Conservation (phyloP, 2,329 filamentous ascomycete genomes). For the Pestalotiopsis sp. region DNA sequence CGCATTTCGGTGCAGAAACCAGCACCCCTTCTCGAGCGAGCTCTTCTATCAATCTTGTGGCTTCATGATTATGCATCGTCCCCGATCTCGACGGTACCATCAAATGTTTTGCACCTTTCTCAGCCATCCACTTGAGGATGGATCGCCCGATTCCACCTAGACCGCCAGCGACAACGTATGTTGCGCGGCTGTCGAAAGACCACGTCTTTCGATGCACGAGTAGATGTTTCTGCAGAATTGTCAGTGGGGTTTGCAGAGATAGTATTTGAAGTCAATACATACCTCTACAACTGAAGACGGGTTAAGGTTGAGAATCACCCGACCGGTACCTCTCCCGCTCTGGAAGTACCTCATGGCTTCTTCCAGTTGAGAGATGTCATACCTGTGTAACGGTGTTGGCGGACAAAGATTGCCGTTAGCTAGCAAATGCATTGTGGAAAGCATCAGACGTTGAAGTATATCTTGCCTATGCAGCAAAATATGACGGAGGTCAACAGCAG, state of each 20-base stretch:
- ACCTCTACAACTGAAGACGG: constrained; percentile 44
- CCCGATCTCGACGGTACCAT: constrained; percentile 38
- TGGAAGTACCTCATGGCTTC: constrained; percentile 47
- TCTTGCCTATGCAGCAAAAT: constrained; percentile 37
- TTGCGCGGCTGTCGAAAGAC: constrained; percentile 40
- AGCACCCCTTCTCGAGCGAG: background rate
- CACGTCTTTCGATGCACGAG: constrained; percentile 32
- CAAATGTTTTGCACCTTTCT: constrained; percentile 49
- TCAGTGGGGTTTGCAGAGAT: too few relatives aligned
- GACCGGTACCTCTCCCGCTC: constrained; percentile 41
- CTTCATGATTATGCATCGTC: constrained; percentile 16
- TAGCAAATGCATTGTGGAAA: constrained; percentile 27
- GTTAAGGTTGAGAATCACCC: constrained; percentile 45
- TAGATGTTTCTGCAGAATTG: background rate
- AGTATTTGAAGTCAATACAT: constrained; percentile 10
- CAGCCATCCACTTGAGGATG: constrained; percentile 51
- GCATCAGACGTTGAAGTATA: constrained; percentile 24
- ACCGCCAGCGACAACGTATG: constrained; percentile 56
- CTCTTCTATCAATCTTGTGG: constrained; percentile 14
- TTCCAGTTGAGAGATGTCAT: constrained; percentile 36
- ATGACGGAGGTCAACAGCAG: constrained; percentile 44
- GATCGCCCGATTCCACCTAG: constrained; percentile 55
- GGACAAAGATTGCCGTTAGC: constrained; percentile 23
- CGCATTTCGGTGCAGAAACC: background rate
- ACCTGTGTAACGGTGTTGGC: constrained; percentile 35